These are phyloP conservation scores for Galerina sulciceps DNA, from an alignment of 768 basidiomycete species.

Conservation along the genomic window DNA sequence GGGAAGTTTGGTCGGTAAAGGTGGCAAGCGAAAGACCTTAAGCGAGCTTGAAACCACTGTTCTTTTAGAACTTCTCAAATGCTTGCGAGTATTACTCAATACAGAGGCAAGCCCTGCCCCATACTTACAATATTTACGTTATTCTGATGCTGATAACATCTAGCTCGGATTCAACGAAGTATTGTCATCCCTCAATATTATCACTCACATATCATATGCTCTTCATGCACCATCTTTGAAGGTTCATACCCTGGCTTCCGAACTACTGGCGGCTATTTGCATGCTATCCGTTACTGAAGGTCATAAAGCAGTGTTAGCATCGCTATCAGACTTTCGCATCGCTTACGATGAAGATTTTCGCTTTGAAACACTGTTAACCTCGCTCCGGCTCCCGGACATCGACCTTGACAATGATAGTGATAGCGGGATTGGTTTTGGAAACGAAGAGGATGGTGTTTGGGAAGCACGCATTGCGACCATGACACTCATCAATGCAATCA, in stretches of 20 bases:
- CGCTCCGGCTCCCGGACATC: constrained; percentile 58
- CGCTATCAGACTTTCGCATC: constrained; percentile 80
- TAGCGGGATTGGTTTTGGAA: constrained; percentile 39
- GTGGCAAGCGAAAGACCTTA: constrained; percentile 61
- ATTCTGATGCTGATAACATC: constrained; percentile 6
- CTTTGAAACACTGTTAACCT: constrained; percentile 75
- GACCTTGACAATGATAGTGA: constrained; percentile 37
- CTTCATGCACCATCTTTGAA: constrained; percentile 71
- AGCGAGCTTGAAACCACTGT: constrained; percentile 71
- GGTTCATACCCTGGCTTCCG: constrained; percentile 69
- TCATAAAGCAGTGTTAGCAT: constrained; percentile 73
- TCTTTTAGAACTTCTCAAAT: constrained; percentile 76
- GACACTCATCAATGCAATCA: constrained; percentile 79
- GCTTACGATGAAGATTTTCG: constrained; percentile 75
- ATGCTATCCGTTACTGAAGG: constrained; percentile 73
- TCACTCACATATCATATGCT: constrained; percentile 75
- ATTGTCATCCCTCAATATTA: constrained; percentile 61
- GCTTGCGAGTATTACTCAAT: constrained; percentile 82
- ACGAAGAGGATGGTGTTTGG: constrained; percentile 77
- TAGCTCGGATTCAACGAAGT: constrained; percentile 78
- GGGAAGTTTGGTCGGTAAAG: constrained; percentile 65
- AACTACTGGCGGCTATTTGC: constrained; percentile 85
- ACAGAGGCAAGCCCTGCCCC: constrained; percentile 67
- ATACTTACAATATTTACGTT: background rate
- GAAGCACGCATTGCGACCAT: constrained; percentile 79